Base-by-base conservation (phyloP, 768 basidiomycete species). In the Tricholomella constricta region DNA sequence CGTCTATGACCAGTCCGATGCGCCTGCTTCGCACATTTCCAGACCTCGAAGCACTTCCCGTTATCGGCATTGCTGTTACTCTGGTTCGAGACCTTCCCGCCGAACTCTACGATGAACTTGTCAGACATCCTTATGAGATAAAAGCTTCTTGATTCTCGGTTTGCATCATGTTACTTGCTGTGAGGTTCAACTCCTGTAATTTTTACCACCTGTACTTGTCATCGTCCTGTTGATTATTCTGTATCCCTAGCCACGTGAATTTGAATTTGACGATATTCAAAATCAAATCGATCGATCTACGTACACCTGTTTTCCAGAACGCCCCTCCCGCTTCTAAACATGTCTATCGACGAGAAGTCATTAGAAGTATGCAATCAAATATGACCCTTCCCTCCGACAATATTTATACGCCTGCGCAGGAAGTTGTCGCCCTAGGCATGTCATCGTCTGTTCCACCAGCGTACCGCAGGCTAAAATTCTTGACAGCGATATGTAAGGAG, bases 41-140 rank as follows among this genome's bases (percentile, higher is more conserved):
- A 4, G 89, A 93, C 0, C 79, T 99, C 1, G 86, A 96, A 58
- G 91, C 94, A 1, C 69, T 86, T 14, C 85, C 88, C 29, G 88
- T 98, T 43, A 88, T 98, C 48, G 92, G 91, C 2, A 92, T 98
- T 62, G 92, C 94, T 1, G 92, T 98, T 14, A 94, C 93, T 0
- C 84, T 98, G 35, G 93, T 98, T 22, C 85, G 94, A 51, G 94
- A 98, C 61, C 78, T 98, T 10, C 94, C 93, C 1, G 61, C 87
- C 34, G 90, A 89, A 22, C 74, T 96, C 4, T 97, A 95, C 62
- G 89, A 92, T 42, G 91, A 92, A 68, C 82, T 96, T 22, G 91
- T 92, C 51, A 82, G 84, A 57, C 94, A 97, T 71, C 92, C 94
- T 6, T 95, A 85, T 60, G 86, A 89, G 64, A 67, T 78, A 25